Base-by-base conservation (phyloP, 2,329 filamentous ascomycete genomes). In the Polychaeton citri region DNA sequence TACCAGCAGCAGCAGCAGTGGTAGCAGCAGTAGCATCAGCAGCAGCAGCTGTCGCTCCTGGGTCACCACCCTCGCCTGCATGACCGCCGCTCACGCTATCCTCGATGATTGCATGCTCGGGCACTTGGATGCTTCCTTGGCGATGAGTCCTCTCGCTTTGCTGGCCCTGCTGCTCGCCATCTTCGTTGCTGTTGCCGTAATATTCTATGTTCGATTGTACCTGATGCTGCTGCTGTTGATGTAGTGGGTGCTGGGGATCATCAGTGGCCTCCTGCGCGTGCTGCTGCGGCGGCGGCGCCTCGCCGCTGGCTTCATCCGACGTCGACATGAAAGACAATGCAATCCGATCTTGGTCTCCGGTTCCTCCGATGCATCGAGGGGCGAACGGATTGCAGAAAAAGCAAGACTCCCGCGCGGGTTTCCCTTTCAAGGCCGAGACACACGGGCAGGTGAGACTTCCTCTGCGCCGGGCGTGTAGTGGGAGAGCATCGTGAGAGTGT, bases 1-100 rank as follows among this genome's bases (percentile, higher is more conserved):
- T n/a, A 3, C 5, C 20, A n/a, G 30, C 15, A 2, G 35, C 35
- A 32, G 35, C 30, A 13, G 35, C n/a, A 37, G 34, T n/a, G 21
- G 28, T 8, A n/a, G 35, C 9, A n/a, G 16, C 19, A 19, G 18
- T 37, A 21, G 12, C 18, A 13, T 12, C 18, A 10, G 17, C 21
- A 17, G 30, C 12, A 4, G 13, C 18, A 17, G 10, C 30, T 4
- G 17, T 17, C 10, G 12, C 30, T 32, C 30, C 24, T 13, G 21
- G 13, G 21, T 26, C n/a, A n/a, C n/a, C n/a, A n/a, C n/a, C n/a
- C n/a, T n/a, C n/a, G n/a, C n/a, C n/a, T n/a, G n/a, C n/a, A n/a
- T n/a, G n/a, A n/a, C n/a, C n/a, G n/a, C 9, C 32, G 18, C 17
- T 34, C n/a, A 21, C 17, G n/a, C n/a, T n/a, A 15, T 28, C 24